A percentile compares a stretch with the other conserved stretches of the same genome.
phyloP scores from a whole-genome alignment of 2,329 filamentous ascomycete genomes.

The Coleophoma eucalyptorum region DNA sequence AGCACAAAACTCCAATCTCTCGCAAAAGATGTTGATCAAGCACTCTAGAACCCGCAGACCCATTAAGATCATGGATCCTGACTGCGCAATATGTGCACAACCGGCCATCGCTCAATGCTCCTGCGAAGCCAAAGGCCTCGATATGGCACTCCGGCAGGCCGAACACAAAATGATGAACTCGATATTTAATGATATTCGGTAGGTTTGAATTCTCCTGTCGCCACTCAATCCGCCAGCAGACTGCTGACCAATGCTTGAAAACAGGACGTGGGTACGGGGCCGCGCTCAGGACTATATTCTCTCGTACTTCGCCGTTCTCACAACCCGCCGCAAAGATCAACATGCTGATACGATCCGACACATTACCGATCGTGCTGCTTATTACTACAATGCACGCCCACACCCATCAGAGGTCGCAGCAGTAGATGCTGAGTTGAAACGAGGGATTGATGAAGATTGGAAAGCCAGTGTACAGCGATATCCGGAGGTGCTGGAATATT shows the following conservation, averaged over 20 bases:
- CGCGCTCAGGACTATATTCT: conserved; percentile 67
- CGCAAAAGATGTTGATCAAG: conserved; percentile 21
- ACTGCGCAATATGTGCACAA: conserved; percentile 63
- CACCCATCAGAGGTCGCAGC: conserved; percentile 60
- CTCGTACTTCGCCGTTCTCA: conserved; percentile 59
- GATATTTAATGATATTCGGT: conserved; percentile 63
- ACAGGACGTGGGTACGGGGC: conserved; percentile 58
- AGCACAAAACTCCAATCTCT: too few species aligned
- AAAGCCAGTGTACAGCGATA: conserved; percentile 70
- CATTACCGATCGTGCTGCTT: conserved; percentile 49
- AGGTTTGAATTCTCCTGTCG: conserved; percentile 20
- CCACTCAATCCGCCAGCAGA: neutral
- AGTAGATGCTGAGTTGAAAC: conserved; percentile 64
- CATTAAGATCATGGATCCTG: conserved; percentile 62
- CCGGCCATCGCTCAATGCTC: conserved; percentile 57
- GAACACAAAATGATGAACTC: conserved; percentile 61
- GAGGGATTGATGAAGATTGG: conserved; percentile 78
- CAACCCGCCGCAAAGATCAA: conserved; percentile 54
- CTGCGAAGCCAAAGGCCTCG: conserved; percentile 63
- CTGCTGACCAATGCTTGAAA: conserved; percentile 1
- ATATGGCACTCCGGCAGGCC: conserved; percentile 58
- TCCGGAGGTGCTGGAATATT: conserved; percentile 79
- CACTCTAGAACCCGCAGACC: conserved; percentile 31
- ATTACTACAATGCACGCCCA: conserved; percentile 54
- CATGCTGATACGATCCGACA: conserved; percentile 53